These are phyloP conservation scores for Hypoxylon sp. DNA, from an alignment of 2,329 filamentous ascomycete species.

Conservation along the genomic window DNA sequence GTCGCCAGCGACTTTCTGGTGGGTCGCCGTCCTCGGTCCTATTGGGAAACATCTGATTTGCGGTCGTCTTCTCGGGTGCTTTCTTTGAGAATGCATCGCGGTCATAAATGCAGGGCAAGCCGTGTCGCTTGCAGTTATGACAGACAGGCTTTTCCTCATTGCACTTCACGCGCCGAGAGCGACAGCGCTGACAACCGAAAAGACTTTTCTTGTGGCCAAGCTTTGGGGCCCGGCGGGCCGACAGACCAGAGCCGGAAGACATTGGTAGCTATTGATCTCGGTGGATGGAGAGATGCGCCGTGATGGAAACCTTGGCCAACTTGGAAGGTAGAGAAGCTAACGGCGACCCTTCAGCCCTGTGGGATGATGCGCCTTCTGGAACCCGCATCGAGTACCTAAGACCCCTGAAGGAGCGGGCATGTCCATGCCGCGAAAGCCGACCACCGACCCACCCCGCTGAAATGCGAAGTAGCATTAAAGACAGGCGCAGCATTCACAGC, in stretches of 20 bases:
- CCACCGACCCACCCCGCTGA: not conserved
- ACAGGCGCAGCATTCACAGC: not conserved
- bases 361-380: not conserved
- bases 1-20: constrained; percentile 36
- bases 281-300: not conserved
- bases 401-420: not conserved
- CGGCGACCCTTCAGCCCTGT: not conserved
- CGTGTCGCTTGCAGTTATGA: constrained; percentile 42
- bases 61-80: constrained; percentile 6
- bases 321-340: not conserved
- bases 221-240: constrained; percentile 31
- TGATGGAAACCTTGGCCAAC: not conserved
- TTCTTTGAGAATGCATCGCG: constrained; percentile 30
- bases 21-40: constrained; percentile 31
- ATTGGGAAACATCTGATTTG: constrained; percentile 1
- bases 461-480: not conserved
- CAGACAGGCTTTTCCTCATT: constrained; percentile 45
- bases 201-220: constrained; percentile 43
- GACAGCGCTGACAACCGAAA: constrained; percentile 44
- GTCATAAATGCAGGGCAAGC: constrained; percentile 44
- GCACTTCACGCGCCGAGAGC: constrained; percentile 44
- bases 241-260: constrained; percentile 16
- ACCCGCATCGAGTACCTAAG: not conserved
- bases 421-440: not conserved
- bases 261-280: constrained; percentile 13